These are phyloP conservation scores for Vicia faba DNA, from an alignment of 306 rosid species.

Conservation along the genomic window DNA sequence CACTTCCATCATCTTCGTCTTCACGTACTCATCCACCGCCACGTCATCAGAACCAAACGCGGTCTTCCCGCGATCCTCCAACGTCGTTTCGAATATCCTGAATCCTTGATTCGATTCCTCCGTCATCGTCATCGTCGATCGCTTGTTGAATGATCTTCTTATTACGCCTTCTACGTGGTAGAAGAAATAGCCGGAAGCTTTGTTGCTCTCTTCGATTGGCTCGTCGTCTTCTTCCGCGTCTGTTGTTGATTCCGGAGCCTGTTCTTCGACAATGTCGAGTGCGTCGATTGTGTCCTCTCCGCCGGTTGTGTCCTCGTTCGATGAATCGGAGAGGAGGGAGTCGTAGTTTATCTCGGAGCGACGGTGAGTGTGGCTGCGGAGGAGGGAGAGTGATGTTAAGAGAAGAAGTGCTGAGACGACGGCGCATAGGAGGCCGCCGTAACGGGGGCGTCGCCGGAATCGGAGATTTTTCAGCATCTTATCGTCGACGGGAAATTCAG, in stretches of 20 bases:
- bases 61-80: slow-evolving; percentile 55
- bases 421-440: slow-evolving; percentile 61
- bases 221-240: slow-evolving; percentile 66
- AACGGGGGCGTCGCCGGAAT: slow-evolving; percentile 61
- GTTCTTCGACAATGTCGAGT: slow-evolving; percentile 59
- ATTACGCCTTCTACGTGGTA: slow-evolving; percentile 72
- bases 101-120: slow-evolving; percentile 53
- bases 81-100: slow-evolving; percentile 38
- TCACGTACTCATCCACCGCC: slow-evolving; percentile 66
- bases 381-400: slow-evolving; percentile 58
- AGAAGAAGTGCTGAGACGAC: slow-evolving; percentile 57
- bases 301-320: slow-evolving; percentile 36
- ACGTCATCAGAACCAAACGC: slow-evolving; percentile 85
- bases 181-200: slow-evolving; percentile 58
- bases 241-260: neutral
- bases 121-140: slow-evolving; percentile 41
- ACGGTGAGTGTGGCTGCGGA: slow-evolving; percentile 42
- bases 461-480: slow-evolving; percentile 59
- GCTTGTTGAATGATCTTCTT: slow-evolving; percentile 51
- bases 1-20: slow-evolving; percentile 55
- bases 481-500: neutral
- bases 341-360: slow-evolving; percentile 38
- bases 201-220: slow-evolving; percentile 45
- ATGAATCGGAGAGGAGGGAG: slow-evolving; percentile 57
- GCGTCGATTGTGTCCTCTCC: slow-evolving; percentile 77